Conservation (phyloP, 139 green algal species). For the Chlorella sp. region DNA sequence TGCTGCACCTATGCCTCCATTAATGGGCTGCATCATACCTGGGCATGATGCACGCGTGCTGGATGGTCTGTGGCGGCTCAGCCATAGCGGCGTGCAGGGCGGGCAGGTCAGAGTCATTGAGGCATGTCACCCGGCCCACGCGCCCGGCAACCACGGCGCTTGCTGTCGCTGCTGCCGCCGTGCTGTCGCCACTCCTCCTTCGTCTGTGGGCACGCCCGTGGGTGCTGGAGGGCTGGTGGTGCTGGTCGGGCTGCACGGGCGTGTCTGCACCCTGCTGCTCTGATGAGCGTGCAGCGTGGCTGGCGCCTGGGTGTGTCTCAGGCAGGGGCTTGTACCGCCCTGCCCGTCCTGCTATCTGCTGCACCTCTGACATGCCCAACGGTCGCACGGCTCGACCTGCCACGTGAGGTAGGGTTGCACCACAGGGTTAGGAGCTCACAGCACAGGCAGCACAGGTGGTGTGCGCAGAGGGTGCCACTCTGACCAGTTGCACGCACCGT, state of each 20-base stretch:
- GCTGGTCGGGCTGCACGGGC: too few species aligned
- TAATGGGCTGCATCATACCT: not conserved
- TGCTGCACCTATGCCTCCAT: not conserved
- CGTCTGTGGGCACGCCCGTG: too few species aligned
- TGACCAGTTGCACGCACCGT: constrained; percentile 39
- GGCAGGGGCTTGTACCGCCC: constrained; percentile 20
- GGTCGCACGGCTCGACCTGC: not conserved
- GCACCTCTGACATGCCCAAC: constrained; percentile 12
- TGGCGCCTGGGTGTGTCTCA: too few species aligned
- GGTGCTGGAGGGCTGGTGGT: too few species aligned
- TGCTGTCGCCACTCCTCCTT: too few species aligned
- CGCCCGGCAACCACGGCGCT: too few species aligned
- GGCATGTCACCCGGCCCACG: constrained; percentile 33
- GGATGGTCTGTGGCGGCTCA: constrained; percentile 1
- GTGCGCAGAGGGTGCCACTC: not conserved
- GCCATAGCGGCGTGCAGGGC: constrained; percentile 25
- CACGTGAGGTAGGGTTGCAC: not conserved
- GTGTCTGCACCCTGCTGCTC: too few species aligned
- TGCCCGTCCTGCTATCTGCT: constrained; percentile 28
- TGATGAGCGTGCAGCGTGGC: too few species aligned
- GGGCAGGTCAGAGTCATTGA: constrained; percentile 26
- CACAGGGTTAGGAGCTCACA: not conserved
- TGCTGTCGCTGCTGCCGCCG: too few species aligned
- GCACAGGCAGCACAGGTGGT: not conserved
- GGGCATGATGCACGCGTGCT: not conserved